phyloP scores from a whole-genome alignment of 2,329 filamentous ascomycete species.

The Lithohypha guttulata region DNA sequence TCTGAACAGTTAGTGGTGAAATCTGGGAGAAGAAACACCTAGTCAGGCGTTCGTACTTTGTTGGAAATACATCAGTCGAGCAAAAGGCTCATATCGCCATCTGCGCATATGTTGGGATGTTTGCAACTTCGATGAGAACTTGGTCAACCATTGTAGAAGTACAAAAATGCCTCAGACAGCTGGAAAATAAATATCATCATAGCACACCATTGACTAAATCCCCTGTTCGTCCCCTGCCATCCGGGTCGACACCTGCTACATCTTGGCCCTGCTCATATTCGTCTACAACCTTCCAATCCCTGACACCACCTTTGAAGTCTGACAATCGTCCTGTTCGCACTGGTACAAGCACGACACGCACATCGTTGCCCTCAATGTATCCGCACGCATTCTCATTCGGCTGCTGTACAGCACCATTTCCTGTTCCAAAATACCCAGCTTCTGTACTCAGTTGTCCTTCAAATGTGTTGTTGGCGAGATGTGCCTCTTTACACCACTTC shows the following conservation, averaged over 20 bases:
- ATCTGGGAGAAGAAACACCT: neutral
- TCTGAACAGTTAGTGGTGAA: too few relatives aligned
- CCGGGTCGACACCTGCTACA: neutral
- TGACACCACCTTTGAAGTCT: slow-evolving; percentile 89
- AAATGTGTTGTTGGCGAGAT: slow-evolving; percentile 89
- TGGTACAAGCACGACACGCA: slow-evolving; percentile 74
- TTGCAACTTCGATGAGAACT: too few relatives aligned
- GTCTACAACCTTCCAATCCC: slow-evolving; percentile 54
- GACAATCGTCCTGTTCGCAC: slow-evolving; percentile 79
- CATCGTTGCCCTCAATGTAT: slow-evolving; percentile 71
- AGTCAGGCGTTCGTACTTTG: neutral
- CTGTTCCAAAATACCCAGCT: slow-evolving; percentile 32
- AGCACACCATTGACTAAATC: slow-evolving; percentile 9
- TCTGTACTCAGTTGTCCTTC: slow-evolving; percentile 43
- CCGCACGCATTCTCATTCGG: slow-evolving; percentile 31
- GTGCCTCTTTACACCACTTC: slow-evolving; percentile 66
- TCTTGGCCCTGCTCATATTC: slow-evolving; percentile 18
- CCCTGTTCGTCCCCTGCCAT: neutral
- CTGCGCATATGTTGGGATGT: too few relatives aligned
- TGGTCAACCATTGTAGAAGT: too few relatives aligned
- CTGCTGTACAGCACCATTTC: slow-evolving; percentile 25
- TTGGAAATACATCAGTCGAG: too few relatives aligned
- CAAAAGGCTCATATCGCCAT: too few relatives aligned
- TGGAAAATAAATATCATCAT: neutral
- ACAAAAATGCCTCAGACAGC: too few relatives aligned